Conservation (phyloP, 2,329 filamentous ascomycete species). For the Emergomyces africanus region DNA sequence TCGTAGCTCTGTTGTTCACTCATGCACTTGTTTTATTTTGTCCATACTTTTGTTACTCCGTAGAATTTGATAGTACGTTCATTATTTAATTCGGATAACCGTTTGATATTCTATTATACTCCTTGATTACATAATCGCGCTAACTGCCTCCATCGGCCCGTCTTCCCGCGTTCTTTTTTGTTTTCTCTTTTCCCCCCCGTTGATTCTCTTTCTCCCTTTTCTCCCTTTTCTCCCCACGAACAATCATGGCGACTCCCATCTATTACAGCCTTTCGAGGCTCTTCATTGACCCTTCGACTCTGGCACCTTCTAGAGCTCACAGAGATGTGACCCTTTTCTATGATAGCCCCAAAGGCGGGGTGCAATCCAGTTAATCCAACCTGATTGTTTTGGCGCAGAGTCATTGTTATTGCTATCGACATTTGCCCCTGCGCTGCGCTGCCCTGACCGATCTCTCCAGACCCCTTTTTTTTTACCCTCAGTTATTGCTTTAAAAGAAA, state of each 20-base stretch:
- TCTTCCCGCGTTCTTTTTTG: background rate
- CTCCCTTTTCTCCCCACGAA: background rate
- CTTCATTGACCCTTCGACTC: background rate
- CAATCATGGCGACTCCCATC: conserved; percentile 8
- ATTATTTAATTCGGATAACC: too few relatives aligned
- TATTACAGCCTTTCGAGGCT: conserved; percentile 7
- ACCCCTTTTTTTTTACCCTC: background rate
- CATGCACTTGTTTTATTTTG: too few relatives aligned
- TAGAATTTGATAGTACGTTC: too few relatives aligned
- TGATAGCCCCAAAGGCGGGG: conserved; percentile 23
- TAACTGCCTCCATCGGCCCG: background rate
- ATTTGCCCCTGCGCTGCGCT: conserved; percentile 1
- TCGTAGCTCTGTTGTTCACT: too few relatives aligned
- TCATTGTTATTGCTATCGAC: conserved; percentile 1
- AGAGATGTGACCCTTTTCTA: conserved; percentile 9
- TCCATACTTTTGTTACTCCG: too few relatives aligned
- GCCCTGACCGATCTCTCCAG: background rate
- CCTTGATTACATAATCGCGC: background rate
- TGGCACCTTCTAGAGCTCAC: conserved; percentile 4
- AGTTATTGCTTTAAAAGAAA: background rate
- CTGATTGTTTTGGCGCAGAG: conserved; percentile 1
- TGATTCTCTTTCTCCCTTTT: background rate
- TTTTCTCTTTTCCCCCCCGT: too few relatives aligned
- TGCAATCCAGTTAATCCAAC: conserved; percentile 12
- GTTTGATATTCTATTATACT: too few relatives aligned